Conservation (phyloP, 108 stramenopile genomes). For the Pelagomonas calceolata region DNA sequence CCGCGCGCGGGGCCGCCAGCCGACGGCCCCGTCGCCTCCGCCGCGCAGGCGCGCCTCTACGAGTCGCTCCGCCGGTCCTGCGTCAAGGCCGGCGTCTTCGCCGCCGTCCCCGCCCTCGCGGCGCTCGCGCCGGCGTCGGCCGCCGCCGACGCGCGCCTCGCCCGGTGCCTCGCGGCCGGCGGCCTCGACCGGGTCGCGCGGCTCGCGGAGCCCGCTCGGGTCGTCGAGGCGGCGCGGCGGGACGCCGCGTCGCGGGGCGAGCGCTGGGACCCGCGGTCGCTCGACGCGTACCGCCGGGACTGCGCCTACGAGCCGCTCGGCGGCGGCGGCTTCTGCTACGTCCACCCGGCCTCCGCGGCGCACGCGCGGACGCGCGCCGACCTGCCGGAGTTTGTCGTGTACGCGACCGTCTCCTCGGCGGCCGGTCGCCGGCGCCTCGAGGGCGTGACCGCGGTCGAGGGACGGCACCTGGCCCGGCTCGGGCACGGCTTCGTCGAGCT, state of each 20-base stretch:
- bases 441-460: neutral
- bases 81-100: neutral
- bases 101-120: neutral
- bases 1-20: no score
- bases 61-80: neutral
- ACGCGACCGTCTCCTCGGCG: neutral
- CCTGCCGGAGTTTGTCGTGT: neutral
- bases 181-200: conserved; percentile 11
- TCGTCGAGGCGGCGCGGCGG: neutral
- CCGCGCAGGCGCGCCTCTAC: no score
- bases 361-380: neutral
- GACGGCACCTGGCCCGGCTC: neutral
- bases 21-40: no score
- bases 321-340: neutral
- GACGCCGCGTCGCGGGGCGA: neutral
- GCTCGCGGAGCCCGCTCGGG: neutral
- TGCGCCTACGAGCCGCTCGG: neutral
- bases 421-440: neutral
- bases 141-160: neutral
- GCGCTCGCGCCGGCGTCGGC: neutral
- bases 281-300: neutral
- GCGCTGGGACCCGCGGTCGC: neutral
- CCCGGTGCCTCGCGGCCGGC: conserved; percentile 5
- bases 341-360: neutral
- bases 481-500: neutral